Percentiles rank a stretch among this genome's conserved stretches.
Conservation (phyloP, 2,329 filamentous ascomycete genomes). For the Laburnicola sp. region DNA sequence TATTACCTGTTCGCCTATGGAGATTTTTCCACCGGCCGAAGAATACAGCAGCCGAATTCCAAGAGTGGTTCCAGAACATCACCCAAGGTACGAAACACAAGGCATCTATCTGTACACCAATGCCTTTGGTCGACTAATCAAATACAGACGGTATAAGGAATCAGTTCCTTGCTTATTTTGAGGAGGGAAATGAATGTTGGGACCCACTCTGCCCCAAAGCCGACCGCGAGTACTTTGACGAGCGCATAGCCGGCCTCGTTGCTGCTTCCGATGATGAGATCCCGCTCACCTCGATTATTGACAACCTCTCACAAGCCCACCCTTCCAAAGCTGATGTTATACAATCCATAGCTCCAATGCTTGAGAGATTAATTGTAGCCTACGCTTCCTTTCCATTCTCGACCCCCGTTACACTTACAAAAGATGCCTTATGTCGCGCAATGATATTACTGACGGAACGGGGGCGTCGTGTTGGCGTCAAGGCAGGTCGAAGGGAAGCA, state of each 20-base stretch:
- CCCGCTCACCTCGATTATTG: neutral
- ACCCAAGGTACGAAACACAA: neutral
- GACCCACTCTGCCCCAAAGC: neutral
- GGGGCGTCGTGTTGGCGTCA: neutral
- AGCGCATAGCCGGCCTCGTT: neutral
- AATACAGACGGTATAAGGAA: neutral
- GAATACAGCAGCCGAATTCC: neutral
- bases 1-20: neutral
- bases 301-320: neutral
- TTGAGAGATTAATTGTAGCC: neutral
- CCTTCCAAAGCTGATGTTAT: neutral
- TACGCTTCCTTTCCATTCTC: constrained; percentile 1
- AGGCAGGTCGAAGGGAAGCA: neutral
- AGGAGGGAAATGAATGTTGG: neutral
- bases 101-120: neutral
- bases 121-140: neutral
- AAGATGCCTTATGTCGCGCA: neutral
- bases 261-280: neutral
- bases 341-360: neutral
- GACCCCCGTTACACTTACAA: neutral
- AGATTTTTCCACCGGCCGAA: neutral
- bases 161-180: neutral
- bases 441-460: neutral
- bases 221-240: neutral
- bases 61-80: neutral